These are phyloP conservation scores for Clarireedia monteithiana DNA, from an alignment of 2,329 filamentous ascomycete genomes.

Conservation along the genomic window DNA sequence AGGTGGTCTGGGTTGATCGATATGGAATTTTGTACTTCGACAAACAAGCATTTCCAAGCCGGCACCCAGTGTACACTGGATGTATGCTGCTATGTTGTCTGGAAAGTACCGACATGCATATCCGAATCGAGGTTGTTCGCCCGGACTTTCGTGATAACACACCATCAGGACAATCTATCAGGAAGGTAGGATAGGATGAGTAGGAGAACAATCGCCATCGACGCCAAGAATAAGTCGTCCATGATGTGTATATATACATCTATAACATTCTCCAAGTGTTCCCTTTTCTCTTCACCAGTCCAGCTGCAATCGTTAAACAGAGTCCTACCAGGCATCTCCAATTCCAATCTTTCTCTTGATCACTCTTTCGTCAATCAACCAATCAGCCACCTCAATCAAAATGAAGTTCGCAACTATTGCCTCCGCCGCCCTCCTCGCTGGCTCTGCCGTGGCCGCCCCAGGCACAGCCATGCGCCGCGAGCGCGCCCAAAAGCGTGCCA, in stretches of 20 bases:
- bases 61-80: not conserved
- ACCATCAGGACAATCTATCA: not conserved
- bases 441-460: conserved; percentile 38
- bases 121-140: not conserved
- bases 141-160: not conserved
- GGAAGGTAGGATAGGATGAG: conserved; percentile 5
- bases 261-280: not conserved
- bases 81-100: not conserved
- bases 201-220: not conserved
- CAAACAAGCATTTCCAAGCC: not conserved
- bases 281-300: conserved; percentile 5
- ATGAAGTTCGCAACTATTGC: conserved; percentile 43
- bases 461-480: conserved; percentile 34
- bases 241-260: conserved; percentile 6
- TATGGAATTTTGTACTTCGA: not conserved
- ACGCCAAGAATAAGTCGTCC: not conserved
- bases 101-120: conserved; percentile 1
- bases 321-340: not conserved
- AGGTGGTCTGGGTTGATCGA: conserved; percentile 1
- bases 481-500: conserved; percentile 22
- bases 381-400: conserved; percentile 16
- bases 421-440: conserved; percentile 33
- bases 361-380: conserved; percentile 1
- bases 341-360: not conserved
- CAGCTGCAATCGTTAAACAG: conserved; percentile 2